Evolutionary conservation across 208 protist genomes (phyloP).

Genomic region (Crithidia mellificae): DNA sequence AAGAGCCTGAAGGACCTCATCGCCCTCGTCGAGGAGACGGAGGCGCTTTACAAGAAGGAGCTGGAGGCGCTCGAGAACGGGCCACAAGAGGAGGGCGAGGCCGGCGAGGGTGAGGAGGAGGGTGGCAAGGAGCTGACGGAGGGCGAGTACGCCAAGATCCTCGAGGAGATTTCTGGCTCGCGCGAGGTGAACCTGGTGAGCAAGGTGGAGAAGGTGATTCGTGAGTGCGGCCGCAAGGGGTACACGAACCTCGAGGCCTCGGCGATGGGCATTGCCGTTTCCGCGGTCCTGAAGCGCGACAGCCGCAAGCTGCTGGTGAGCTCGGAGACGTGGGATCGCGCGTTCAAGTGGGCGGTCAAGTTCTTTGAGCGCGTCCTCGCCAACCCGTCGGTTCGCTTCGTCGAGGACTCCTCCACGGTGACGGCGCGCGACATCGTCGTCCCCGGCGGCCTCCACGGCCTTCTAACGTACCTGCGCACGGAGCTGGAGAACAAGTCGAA

Average conservation of each 20-base stretch:
- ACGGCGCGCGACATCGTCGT: slow-evolving; percentile 44
- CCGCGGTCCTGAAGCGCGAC: slow-evolving; percentile 51
- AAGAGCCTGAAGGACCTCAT: slow-evolving; percentile 58
- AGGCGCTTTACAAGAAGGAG: slow-evolving; percentile 33
- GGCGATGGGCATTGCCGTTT: slow-evolving; percentile 49
- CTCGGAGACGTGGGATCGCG: slow-evolving; percentile 53
- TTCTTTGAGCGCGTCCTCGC: slow-evolving; percentile 45
- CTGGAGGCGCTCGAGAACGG: slow-evolving; percentile 42
- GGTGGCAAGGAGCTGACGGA: slow-evolving; percentile 29
- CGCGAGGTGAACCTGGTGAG: slow-evolving; percentile 47
- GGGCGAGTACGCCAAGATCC: slow-evolving; percentile 32
- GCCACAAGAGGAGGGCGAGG: slow-evolving; percentile 38
- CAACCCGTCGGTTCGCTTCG: slow-evolving; percentile 45
- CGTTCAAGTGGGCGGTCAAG: slow-evolving; percentile 36
- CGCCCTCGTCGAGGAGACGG: slow-evolving; percentile 34
- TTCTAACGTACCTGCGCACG: slow-evolving; percentile 52
- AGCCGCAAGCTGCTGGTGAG: slow-evolving; percentile 47
- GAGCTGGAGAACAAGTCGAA: slow-evolving; percentile 62
- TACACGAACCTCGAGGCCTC: slow-evolving; percentile 55
- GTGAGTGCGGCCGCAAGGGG: slow-evolving; percentile 44
- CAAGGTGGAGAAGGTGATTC: slow-evolving; percentile 43
- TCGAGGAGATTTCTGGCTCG: slow-evolving; percentile 26
- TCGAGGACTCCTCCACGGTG: slow-evolving; percentile 36
- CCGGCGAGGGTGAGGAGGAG: slow-evolving; percentile 36
- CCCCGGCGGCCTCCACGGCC: slow-evolving; percentile 46